A percentile compares a stretch with the other conserved stretches of the same genome.
phyloP scores from a whole-genome alignment of 164 flowering plant species.

The Stephania yunnanensis region DNA sequence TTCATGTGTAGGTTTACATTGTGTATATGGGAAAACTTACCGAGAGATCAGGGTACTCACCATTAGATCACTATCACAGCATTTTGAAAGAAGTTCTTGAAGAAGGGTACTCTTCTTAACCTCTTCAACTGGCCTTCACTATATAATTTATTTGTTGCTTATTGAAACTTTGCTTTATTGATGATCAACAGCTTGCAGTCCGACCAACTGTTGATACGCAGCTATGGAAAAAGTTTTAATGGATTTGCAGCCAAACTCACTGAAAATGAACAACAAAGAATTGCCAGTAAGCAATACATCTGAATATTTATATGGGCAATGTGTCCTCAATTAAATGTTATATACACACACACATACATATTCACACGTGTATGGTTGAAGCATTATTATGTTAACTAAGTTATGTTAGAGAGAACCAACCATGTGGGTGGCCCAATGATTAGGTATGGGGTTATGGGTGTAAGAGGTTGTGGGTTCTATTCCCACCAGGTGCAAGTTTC shows the following conservation, averaged over 20 bases:
- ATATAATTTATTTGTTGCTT: not conserved
- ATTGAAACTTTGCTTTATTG: not conserved
- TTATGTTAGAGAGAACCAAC: too few relatives aligned
- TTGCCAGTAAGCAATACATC: not conserved
- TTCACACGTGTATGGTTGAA: too few relatives aligned
- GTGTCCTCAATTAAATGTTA: too few relatives aligned
- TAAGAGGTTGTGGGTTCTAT: constrained; percentile 34
- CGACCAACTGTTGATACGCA: too few relatives aligned
- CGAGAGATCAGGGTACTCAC: not conserved
- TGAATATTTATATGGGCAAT: too few relatives aligned
- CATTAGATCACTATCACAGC: not conserved
- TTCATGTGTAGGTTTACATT: not conserved
- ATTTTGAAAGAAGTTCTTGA: constrained; percentile 3
- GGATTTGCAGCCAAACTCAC: constrained; percentile 10
- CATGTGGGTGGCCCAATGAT: not conserved
- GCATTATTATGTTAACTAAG: too few relatives aligned
- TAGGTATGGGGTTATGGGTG: too few relatives aligned
- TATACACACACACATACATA: too few relatives aligned
- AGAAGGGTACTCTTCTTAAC: not conserved
- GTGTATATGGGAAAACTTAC: constrained; percentile 8
- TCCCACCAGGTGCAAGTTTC: constrained; percentile 22
- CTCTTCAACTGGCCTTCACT: not conserved
- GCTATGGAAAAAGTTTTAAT: not conserved
- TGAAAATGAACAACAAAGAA: not conserved
- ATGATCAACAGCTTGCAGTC: too few relatives aligned